phyloP scores from a whole-genome alignment of 768 basidiomycete species.

The Russula sp. region DNA sequence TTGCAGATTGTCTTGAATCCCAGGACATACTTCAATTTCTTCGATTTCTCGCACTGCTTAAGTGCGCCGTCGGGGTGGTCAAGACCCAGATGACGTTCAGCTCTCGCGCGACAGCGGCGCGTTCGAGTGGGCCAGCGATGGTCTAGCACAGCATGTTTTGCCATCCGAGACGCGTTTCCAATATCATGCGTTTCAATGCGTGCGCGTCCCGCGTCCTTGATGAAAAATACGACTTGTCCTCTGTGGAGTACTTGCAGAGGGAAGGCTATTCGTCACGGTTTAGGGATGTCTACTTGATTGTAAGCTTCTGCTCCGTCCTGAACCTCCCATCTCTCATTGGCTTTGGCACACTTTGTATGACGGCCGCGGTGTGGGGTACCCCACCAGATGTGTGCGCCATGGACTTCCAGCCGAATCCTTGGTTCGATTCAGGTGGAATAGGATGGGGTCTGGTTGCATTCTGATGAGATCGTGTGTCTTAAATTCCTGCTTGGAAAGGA shows the following conservation, averaged over 20 bases:
- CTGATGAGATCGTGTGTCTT: conserved; percentile 52
- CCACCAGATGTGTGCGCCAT: conserved; percentile 65
- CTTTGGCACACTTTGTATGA: conserved; percentile 43
- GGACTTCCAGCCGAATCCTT: conserved; percentile 70
- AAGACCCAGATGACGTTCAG: conserved; percentile 77
- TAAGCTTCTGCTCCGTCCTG: conserved; percentile 41
- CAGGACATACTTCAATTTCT: conserved; percentile 63
- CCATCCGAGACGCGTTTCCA: conserved; percentile 58
- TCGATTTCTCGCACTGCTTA: conserved; percentile 54
- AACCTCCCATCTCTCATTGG: background rate
- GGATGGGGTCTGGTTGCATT: conserved; percentile 64
- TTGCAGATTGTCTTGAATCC: conserved; percentile 75
- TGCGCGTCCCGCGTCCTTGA: conserved; percentile 38
- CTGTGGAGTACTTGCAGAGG: conserved; percentile 55
- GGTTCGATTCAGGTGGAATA: conserved; percentile 70
- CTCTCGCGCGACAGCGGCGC: conserved; percentile 63
- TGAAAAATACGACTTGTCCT: conserved; percentile 38
- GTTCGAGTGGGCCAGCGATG: conserved; percentile 78
- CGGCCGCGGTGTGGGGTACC: conserved; percentile 77
- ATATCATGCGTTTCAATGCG: conserved; percentile 70
- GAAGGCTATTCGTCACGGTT: conserved; percentile 68
- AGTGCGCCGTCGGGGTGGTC: conserved; percentile 46
- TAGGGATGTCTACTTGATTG: conserved; percentile 71
- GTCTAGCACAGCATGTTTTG: conserved; percentile 61
- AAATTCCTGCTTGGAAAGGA: no score